These are phyloP conservation scores for Penicillium griseofulvum DNA, from an alignment of 2,329 filamentous ascomycete genomes.

Conservation along the genomic window DNA sequence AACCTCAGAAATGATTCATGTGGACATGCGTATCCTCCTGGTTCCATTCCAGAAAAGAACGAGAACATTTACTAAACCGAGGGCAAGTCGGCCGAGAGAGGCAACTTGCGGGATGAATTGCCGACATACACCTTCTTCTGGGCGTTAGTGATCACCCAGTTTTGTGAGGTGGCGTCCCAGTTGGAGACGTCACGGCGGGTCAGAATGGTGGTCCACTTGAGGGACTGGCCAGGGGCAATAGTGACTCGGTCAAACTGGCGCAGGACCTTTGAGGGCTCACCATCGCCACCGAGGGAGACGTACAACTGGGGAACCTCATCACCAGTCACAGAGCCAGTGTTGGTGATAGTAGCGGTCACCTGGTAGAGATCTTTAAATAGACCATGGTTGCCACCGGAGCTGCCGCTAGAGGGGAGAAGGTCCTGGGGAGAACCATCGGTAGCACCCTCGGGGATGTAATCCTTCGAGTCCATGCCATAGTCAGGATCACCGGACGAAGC, in stretches of 20 bases:
- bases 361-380: slow-evolving; percentile 53
- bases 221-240: slow-evolving; percentile 67
- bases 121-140: slow-evolving; percentile 62
- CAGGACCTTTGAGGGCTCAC: slow-evolving; percentile 65
- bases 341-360: slow-evolving; percentile 51
- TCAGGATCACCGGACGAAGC: slow-evolving; percentile 52
- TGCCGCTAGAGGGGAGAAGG: slow-evolving; percentile 56
- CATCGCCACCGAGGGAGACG: slow-evolving; percentile 72
- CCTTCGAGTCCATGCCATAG: slow-evolving; percentile 53
- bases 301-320: slow-evolving; percentile 63
- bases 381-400: slow-evolving; percentile 58
- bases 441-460: slow-evolving; percentile 52
- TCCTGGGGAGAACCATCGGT: slow-evolving; percentile 56
- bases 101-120: slow-evolving; percentile 57
- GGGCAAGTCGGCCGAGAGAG: slow-evolving; percentile 44
- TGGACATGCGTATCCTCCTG: background rate
- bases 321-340: slow-evolving; percentile 50
- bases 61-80: slow-evolving; percentile 18
- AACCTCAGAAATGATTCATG: background rate
- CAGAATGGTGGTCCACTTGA: slow-evolving; percentile 65
- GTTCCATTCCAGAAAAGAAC: background rate
- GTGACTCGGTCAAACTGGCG: slow-evolving; percentile 77
- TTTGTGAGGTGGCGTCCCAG: slow-evolving; percentile 76
- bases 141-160: slow-evolving; percentile 69
- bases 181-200: slow-evolving; percentile 81